These are phyloP conservation scores for Eremochloa ophiuroides DNA, from an alignment of 176 grass and related monocot species.

Conservation along the genomic window DNA sequence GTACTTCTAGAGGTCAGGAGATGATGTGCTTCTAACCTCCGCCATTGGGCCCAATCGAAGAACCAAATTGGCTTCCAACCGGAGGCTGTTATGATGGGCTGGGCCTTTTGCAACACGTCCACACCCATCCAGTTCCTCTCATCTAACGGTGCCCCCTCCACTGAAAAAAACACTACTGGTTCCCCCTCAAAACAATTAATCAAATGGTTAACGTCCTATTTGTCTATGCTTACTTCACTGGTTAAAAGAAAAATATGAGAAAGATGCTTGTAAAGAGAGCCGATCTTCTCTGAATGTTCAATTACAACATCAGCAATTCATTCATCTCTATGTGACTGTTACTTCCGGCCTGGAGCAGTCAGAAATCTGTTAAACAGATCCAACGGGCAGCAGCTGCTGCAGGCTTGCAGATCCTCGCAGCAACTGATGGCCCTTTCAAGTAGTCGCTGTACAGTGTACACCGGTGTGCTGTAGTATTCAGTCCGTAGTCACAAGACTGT, in stretches of 20 bases:
- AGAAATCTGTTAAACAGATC: background rate
- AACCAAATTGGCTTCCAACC: background rate
- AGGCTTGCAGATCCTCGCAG: background rate
- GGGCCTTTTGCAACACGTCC: background rate
- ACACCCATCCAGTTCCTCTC: background rate
- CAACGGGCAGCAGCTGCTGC: background rate
- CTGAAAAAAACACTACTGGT: too few relatives aligned
- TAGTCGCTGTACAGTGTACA: conserved; percentile 32
- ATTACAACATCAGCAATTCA: conserved; percentile 19
- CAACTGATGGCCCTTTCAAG: background rate
- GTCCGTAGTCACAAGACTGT: background rate
- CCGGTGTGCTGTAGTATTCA: background rate
- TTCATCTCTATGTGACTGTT: conserved; percentile 6
- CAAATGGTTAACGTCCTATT: background rate
- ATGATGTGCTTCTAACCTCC: too few relatives aligned
- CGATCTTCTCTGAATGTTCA: background rate
- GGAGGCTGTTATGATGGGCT: background rate
- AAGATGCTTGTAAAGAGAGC: background rate
- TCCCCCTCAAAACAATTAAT: background rate
- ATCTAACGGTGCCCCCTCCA: too few relatives aligned
- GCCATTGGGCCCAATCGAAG: background rate
- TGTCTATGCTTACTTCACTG: background rate
- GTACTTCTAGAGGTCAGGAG: too few relatives aligned
- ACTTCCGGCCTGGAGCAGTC: background rate
- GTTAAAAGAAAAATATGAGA: background rate